Base-by-base conservation (phyloP, 1,139 yeast species). In the Pichia sp. region DNA sequence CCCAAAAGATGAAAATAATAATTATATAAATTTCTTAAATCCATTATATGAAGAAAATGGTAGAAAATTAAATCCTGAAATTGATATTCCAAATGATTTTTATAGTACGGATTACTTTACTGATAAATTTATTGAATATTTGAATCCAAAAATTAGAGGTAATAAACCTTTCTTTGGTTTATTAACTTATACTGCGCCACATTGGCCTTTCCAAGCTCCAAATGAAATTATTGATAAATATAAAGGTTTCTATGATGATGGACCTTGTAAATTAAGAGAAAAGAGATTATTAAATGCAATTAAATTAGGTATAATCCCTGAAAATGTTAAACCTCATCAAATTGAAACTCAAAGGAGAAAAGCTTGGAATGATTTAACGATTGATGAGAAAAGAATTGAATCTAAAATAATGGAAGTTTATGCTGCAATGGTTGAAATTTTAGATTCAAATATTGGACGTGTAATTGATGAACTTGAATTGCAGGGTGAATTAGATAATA, bases 151-250 rank as follows among this genome's bases (percentile, higher is more conserved):
- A 12, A 47, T 43, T 1, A 53, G 71, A 36, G 46, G 52, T 3
- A 68, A 58, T n/a, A 56, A 68, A 46, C 80, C 80, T 8, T 75
- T 72, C 46, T 71, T 73, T 48, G 77, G 76, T 2, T 58, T 64
- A 35, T 56, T 74, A 42, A 73, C 80, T 2, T 74, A 71, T 47
- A 73, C 79, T 4, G 79, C 80, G 1, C 80, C 80, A 3, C 80
- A 74, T 53, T 75, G 80, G 80, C 80, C 80, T 7, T 65, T 67
- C 45, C 80, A 74, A 56, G 80, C 80, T 0, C 78, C 77, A 2
- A 56, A 58, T 35, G 71, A 71, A 7, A 52, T 62, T 18, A 64
- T 72, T 42, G 63, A 58, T 3, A 73, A 73, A 47, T 75, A 75
- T 55, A 60, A 61, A 39, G 79, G 78, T 1, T 50, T 56, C 10